Evolutionary conservation across 192 early-diverging fungal genomes (phyloP), one percentile per base, ranked within the genome.

Genomic region (Chytriomyces confervae): DNA sequence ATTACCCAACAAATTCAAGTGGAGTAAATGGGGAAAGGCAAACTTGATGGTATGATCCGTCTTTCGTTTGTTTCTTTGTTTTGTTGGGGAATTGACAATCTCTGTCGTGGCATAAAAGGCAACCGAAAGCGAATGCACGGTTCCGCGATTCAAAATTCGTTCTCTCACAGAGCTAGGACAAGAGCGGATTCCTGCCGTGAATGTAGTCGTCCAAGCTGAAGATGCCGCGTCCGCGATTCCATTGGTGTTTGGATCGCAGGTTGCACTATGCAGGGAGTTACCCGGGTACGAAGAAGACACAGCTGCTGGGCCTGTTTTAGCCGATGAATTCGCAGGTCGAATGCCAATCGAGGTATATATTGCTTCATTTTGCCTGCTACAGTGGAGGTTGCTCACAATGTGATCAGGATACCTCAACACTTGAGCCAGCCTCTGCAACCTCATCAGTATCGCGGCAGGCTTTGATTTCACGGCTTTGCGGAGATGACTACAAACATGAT

Each of bases 21-120:
- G 72, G 72, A 20, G 44, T n/a, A 24, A 47, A n/a, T 74, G 53
- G 53, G 72, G 72, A 0, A 74, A 62, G 53, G 50, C 72, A 9
- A 44, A 18, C 9, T 16, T 13, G 43, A 62, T 63, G 72, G 53
- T 74, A 45, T 8, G 20, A 16, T 9, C n/a, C 3, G 11, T 11
- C 36, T 23, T 46, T 70, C 9, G 23, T 51, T 70, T 50, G 60
- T 74, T 74, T 71, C 46, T 62, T 47, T 27, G 3, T 23, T 43
- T 11, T 57, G 24, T n/a, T 51, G 11, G 4, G 57, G 20, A 13
- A n/a, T 18, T n/a, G 45, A 36, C 13, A 5, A 47, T 69, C n/a
- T 11, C 27, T 9, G 27, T 11, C 11, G 2, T 64, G 16, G 27
- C 16, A 64, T 1, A 64, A 5, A 24, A 23, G 62, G 62, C 3